A percentile compares a stretch with the other conserved stretches of the same genome.
These are phyloP conservation scores for Penstemon eatonii DNA, from an alignment of 257 asterid genomes.

Conservation along the genomic window DNA sequence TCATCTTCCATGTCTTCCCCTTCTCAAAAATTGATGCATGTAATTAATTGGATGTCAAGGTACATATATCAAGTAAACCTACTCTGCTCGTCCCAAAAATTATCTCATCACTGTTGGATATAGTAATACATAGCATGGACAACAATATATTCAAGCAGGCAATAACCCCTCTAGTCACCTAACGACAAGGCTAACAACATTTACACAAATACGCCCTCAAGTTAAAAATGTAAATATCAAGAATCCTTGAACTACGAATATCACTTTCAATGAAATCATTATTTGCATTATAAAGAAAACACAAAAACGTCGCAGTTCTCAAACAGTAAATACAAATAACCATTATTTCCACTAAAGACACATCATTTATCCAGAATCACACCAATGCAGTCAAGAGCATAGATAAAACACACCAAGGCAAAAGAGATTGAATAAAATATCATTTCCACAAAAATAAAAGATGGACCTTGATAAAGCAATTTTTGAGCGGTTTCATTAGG, in stretches of 20 bases:
- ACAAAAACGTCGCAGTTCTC: not conserved
- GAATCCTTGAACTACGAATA: not conserved
- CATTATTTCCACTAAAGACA: constrained; percentile 8
- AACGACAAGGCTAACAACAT: not conserved
- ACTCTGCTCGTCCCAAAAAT: constrained; percentile 6
- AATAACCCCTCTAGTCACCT: not conserved
- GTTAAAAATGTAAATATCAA: not conserved
- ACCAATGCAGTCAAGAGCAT: too few relatives aligned
- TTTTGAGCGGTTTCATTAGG: constrained; percentile 94
- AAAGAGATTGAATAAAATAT: not conserved
- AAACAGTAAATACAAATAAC: not conserved
- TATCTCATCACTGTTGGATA: constrained; percentile 7
- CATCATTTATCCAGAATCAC: not conserved
- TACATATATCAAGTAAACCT: not conserved
- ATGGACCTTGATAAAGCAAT: constrained; percentile 79
- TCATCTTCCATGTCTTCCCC: not conserved
- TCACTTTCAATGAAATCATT: not conserved
- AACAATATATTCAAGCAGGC: constrained; percentile 9
- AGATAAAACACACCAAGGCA: not conserved
- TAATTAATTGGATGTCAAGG: not conserved
- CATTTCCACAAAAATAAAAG: not conserved
- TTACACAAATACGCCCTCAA: not conserved
- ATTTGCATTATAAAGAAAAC: constrained; percentile 22
- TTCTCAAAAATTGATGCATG: not conserved
- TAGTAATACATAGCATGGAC: constrained; percentile 1